A percentile compares a stretch with the other conserved stretches of the same genome.
Conservation (phyloP, 805 yeast genomes). For the Yarrowia sp. region DNA sequence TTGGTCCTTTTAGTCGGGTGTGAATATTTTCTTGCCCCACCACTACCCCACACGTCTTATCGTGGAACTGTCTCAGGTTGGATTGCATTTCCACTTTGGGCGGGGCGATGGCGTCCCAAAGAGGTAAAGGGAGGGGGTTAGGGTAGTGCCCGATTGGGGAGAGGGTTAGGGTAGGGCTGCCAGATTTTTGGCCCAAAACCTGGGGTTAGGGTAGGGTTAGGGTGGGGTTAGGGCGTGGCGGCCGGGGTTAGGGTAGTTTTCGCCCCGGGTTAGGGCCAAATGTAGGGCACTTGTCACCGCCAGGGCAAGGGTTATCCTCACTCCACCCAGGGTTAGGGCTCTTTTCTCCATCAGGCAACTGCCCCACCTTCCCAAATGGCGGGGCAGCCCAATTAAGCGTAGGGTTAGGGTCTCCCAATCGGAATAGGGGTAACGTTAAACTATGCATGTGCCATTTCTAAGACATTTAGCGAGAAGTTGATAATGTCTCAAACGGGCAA, state of each 20-base stretch:
- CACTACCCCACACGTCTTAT: slow-evolving; percentile 5
- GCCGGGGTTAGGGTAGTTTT: background rate
- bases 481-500: slow-evolving; percentile 8
- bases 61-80: slow-evolving; percentile 8
- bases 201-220: background rate
- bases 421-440: slow-evolving; percentile 10
- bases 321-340: too few relatives aligned
- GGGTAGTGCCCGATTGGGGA: background rate
- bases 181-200: background rate
- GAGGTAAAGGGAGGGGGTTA: background rate
- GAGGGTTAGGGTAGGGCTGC: background rate
- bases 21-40: too few relatives aligned
- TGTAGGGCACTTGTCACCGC: too few relatives aligned
- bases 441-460: slow-evolving; percentile 12
- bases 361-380: too few relatives aligned
- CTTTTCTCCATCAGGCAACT: too few relatives aligned
- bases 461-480: slow-evolving; percentile 4
- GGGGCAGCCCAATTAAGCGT: too few relatives aligned
- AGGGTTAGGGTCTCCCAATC: background rate
- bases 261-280: background rate
- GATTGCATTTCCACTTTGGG: background rate
- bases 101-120: background rate
- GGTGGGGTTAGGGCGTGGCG: background rate
- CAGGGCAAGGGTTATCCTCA: too few relatives aligned
- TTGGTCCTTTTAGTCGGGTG: too few relatives aligned